A percentile compares a stretch with the other conserved stretches of the same genome.
Evolutionary conservation across 192 early-diverging fungal species (phyloP).

Genomic region (Coemansia sp.): DNA sequence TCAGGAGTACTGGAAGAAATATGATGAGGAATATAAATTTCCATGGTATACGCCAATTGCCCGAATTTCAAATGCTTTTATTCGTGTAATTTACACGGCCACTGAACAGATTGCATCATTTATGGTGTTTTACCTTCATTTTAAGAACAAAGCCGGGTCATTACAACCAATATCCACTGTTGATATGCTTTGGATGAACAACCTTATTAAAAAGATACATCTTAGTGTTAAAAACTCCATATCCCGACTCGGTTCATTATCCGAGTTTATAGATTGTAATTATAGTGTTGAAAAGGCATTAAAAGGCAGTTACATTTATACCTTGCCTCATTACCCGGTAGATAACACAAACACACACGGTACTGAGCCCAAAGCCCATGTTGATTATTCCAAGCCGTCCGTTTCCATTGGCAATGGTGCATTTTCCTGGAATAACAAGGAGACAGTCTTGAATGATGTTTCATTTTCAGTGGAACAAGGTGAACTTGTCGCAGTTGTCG

Average conservation of each 20-base stretch:
- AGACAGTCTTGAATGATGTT: too few relatives aligned
- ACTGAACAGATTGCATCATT: background rate
- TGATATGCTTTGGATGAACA: background rate
- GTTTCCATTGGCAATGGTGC: too few relatives aligned
- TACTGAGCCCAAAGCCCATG: too few relatives aligned
- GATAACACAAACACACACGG: background rate
- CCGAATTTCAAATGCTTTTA: background rate
- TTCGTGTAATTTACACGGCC: too few relatives aligned
- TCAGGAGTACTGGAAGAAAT: too few relatives aligned
- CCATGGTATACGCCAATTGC: background rate
- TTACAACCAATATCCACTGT: background rate
- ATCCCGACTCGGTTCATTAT: background rate
- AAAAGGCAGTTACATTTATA: background rate
- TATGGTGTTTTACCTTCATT: background rate
- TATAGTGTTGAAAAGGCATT: background rate
- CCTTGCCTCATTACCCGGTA: background rate
- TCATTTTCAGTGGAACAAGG: too few relatives aligned
- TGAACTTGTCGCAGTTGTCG: too few relatives aligned
- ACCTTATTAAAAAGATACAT: background rate
- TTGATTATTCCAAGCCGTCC: too few relatives aligned
- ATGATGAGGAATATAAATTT: background rate
- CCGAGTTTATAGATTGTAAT: background rate
- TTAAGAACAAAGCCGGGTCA: background rate
- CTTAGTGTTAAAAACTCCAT: background rate
- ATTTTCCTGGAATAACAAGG: too few relatives aligned